phyloP scores from a whole-genome alignment of 1,139 yeast species.

The Pneumocystis oryctolagi region DNA sequence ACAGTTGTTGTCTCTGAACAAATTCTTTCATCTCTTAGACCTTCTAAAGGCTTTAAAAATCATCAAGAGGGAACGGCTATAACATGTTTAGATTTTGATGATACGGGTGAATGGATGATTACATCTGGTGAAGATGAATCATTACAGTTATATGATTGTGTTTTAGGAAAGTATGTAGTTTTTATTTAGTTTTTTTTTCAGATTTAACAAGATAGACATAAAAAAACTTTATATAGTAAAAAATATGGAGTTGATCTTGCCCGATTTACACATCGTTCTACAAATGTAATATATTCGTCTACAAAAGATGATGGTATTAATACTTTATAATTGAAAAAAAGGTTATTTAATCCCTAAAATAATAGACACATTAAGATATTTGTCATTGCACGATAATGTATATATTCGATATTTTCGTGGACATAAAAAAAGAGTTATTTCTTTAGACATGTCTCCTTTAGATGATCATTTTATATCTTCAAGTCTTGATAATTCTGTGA shows the following conservation, averaged over 20 bases:
- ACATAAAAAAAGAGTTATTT: constrained; percentile 60
- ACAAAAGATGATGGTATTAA: constrained; percentile 58
- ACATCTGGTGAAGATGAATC: constrained; percentile 63
- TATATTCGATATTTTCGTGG: constrained; percentile 78
- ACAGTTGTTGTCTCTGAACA: constrained; percentile 22
- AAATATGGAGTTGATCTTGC: constrained; percentile 89
- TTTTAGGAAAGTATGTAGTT: constrained; percentile 38
- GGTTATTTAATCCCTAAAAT: neutral
- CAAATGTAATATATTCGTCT: constrained; percentile 68
- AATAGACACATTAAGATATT: constrained; percentile 35
- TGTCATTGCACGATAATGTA: constrained; percentile 63
- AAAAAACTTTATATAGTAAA: constrained; percentile 53
- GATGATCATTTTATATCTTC: constrained; percentile 55
- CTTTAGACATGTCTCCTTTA: constrained; percentile 60
- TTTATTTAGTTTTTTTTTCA: neutral
- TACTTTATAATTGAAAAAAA: neutral
- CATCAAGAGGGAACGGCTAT: constrained; percentile 45
- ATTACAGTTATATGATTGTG: constrained; percentile 68
- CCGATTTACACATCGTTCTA: constrained; percentile 61
- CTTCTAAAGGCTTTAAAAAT: constrained; percentile 43
- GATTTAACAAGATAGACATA: constrained; percentile 14
- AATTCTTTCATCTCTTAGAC: constrained; percentile 33
- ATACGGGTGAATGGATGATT: constrained; percentile 62
- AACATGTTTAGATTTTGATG: constrained; percentile 76
- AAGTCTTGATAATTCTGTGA: constrained; percentile 62